Base-by-base conservation (phyloP, 352 stramenopile genomes). In the Phytophthora gonapodyides region DNA sequence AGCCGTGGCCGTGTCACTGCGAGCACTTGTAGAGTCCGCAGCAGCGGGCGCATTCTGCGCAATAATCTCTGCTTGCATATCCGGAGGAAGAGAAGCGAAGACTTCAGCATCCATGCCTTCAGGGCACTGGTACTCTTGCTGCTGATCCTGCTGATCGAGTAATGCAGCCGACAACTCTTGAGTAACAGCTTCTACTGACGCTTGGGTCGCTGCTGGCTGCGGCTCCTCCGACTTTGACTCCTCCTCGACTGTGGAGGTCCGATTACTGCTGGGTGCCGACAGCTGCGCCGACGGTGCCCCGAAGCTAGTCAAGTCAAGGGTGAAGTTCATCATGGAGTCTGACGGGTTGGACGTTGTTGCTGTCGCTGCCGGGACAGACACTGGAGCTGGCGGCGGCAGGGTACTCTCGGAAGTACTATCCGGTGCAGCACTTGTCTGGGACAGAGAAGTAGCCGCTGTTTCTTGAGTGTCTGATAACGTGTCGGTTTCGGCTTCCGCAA, bases 41-140 rank as follows among this genome's bases (percentile, higher is more conserved):
- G 61, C 50, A 33, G 69, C 53, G 54, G 83, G 77, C 15, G 75
- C 67, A 40, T 80, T 80, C 59, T 98, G 84, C 3, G 88, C 86
- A 38, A 98, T 65, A 57, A 98, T 95, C 68, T 99, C 97, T 48
- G 90, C 83, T 74, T 99, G 97, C 95, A 99, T 98, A 55, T 99
- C 96, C 3, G 87, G 45, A 36, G 97, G 97, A 43, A 99, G 76
- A 13, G 84, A 97, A 24, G 87, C 83, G 70, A 99, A 99, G 1
- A 99, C 97, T 69, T 99, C 97, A 16, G 82, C 80, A 80, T 99
- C 97, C 68, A 99, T 96, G 24, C 96, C 96, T 58, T 97, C 89
- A 5, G 97, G 97, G 54, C 96, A 99, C 40, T 72, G 69, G 8
- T 80, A 67, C 16, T 60, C 50, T 11, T 61, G 60, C 31, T 60